These are phyloP conservation scores for Ascosphaera aggregata DNA, from an alignment of 2,329 filamentous ascomycete species.

Conservation along the genomic window DNA sequence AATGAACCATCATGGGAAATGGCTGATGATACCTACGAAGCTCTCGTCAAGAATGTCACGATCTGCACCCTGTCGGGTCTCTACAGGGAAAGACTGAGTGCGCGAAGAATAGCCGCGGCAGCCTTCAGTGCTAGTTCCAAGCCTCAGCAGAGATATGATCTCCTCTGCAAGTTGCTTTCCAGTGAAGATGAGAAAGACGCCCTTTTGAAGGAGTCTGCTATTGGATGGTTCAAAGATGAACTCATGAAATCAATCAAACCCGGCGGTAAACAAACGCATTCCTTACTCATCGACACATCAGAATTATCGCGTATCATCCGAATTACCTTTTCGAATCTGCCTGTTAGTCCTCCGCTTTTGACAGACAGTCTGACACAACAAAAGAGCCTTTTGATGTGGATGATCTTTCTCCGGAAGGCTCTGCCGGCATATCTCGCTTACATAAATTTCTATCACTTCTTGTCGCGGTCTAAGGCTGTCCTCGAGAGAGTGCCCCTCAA, in stretches of 20 bases:
- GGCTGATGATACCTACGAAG: neutral
- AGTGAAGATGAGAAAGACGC: neutral
- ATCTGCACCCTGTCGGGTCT: neutral
- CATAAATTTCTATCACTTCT: slow-evolving; percentile 34
- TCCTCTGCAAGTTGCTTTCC: neutral
- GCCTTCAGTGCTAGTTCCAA: slow-evolving; percentile 28
- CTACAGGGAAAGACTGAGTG: neutral
- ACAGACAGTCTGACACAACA: neutral
- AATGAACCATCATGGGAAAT: neutral
- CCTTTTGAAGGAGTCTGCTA: slow-evolving; percentile 26
- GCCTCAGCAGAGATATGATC: neutral
- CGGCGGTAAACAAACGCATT: slow-evolving; percentile 4
- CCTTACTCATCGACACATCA: slow-evolving; percentile 15
- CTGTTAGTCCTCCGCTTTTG: slow-evolving; percentile 11
- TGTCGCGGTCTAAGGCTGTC: slow-evolving; percentile 26
- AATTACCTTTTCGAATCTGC: slow-evolving; percentile 24
- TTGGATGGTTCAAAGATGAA: slow-evolving; percentile 38
- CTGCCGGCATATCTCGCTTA: slow-evolving; percentile 28
- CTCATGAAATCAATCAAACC: slow-evolving; percentile 23
- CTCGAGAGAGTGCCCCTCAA: slow-evolving; percentile 23
- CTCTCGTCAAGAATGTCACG: neutral
- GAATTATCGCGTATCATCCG: slow-evolving; percentile 23
- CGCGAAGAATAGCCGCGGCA: slow-evolving; percentile 1
- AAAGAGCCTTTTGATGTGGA: slow-evolving; percentile 19
- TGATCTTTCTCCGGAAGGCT: slow-evolving; percentile 25